Conservation (phyloP, 208 protist species). For the Trypanosoma scelopori region DNA sequence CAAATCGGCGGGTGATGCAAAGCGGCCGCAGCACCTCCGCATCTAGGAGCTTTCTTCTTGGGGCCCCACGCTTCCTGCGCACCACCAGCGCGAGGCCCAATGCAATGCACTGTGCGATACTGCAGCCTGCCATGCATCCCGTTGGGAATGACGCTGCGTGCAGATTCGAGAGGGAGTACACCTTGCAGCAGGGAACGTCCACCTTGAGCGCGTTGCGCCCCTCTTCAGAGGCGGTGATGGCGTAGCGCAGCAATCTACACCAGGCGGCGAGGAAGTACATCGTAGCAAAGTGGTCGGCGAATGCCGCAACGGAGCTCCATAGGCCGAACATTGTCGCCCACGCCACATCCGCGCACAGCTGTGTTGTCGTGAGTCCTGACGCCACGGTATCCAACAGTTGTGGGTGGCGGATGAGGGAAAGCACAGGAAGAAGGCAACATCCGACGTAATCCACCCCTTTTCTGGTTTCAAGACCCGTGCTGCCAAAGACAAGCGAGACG, state of each 20-base stretch:
- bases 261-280: constrained; percentile 21
- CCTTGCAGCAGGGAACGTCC: constrained; percentile 17
- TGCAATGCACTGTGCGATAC: constrained; percentile 30
- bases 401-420: no score
- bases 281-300: no score
- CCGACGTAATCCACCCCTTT: no score
- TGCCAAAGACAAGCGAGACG: no score
- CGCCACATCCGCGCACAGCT: no score
- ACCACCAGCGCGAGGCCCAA: constrained; percentile 25
- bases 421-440: no score
- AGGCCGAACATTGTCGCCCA: no score
- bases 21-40: constrained; percentile 15
- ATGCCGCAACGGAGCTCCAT: no score
- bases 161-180: constrained; percentile 34
- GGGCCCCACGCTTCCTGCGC: neutral
- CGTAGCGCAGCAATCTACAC: constrained; percentile 13
- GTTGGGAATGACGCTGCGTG: constrained; percentile 37
- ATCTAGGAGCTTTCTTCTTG: constrained; percentile 21
- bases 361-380: no score
- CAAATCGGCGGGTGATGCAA: constrained; percentile 1
- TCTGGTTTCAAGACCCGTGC: no score
- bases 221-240: neutral
- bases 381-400: no score
- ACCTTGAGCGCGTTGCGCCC: neutral
- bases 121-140: constrained; percentile 17